phyloP scores from a whole-genome alignment of 345 rosid species.

The Bruguiera parviflora region DNA sequence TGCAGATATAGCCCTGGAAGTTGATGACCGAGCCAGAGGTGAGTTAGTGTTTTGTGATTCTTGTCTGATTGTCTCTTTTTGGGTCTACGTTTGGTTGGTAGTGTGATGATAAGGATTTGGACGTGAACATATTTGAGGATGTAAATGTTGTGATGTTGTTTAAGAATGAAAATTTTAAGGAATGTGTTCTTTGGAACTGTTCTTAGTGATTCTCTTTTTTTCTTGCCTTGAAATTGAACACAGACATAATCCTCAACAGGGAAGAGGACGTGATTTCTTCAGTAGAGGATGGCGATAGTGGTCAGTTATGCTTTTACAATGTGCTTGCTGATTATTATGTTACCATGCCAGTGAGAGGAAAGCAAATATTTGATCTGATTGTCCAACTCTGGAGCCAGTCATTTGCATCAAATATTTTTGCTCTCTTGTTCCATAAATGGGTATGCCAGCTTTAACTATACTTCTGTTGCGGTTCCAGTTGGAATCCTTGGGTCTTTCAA shows the following conservation, averaged over 20 bases:
- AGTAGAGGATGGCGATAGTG: slow-evolving; percentile 37
- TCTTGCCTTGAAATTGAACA: slow-evolving; percentile 35
- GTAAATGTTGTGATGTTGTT: too few species aligned
- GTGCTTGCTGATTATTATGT: slow-evolving; percentile 91
- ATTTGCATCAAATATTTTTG: slow-evolving; percentile 81
- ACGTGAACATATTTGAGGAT: neutral
- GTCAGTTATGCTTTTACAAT: slow-evolving; percentile 72
- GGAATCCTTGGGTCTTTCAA: too few species aligned
- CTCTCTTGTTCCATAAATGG: slow-evolving; percentile 94
- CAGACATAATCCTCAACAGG: slow-evolving; percentile 72
- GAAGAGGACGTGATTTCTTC: slow-evolving; percentile 61
- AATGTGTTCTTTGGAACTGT: neutral
- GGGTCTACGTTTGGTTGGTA: too few species aligned
- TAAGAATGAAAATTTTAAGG: too few species aligned
- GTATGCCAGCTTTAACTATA: slow-evolving; percentile 34
- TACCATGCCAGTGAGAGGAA: slow-evolving; percentile 58
- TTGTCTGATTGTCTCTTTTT: neutral
- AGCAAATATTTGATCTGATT: slow-evolving; percentile 73
- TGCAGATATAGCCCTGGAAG: slow-evolving; percentile 88
- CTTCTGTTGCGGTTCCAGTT: neutral
- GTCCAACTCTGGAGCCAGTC: slow-evolving; percentile 99
- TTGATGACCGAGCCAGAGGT: slow-evolving; percentile 94
- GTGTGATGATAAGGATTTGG: neutral
- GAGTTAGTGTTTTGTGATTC: slow-evolving; percentile 1
- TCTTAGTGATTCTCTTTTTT: slow-evolving; percentile 4